Evolutionary conservation across 345 rosid genomes (phyloP), one percentile per base, ranked within the genome.

Genomic region (Balakata baccata): DNA sequence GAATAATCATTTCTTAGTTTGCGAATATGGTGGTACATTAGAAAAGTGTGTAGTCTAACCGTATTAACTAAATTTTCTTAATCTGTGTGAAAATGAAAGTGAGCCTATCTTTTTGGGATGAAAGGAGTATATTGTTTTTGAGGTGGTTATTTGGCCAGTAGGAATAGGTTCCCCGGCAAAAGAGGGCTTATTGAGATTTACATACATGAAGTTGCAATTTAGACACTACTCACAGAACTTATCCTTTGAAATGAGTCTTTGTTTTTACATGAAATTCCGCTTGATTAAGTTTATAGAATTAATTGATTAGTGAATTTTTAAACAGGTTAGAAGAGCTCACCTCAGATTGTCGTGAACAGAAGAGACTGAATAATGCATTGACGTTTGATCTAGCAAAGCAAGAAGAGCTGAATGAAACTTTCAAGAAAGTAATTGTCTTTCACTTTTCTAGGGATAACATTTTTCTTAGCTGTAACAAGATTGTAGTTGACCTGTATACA

Each of bases 261-360:
- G 22, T 37, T 38, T 45, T 37, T 39, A 18, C 47, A 69, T 78
- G 59, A 56, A 71, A 63, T 46, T 18, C 59, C 8, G 11, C n/a
- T 73, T 56, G 45, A 67, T 41, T 56, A 39, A 49, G 34, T 16
- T 66, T 54, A 22, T 37, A 71, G 16, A 39, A 77, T 71, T 58
- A 68, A 47, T 74, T 68, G 64, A 58, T 14, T 66, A 18, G 69
- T 66, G 52, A 16, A 46, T 73, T 18, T 10, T 69, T 45, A 46
- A 68, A 54, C 86, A 95, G 99, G 86, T 77, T 89, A 73, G 96
- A 92, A 79, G 96, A 79, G 79, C 89, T 91, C 69, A 76, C 75
- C 72, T 81, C 87, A 64, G 86, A 87, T 61, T 85, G 82, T 79
- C 81, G 87, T 80, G 86, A 87, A 65, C 87, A 84, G 72, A 85